Evolutionary conservation across 306 rosid species (phyloP), one percentile per base, ranked within the genome.

Genomic region (Castanospermum australe): DNA sequence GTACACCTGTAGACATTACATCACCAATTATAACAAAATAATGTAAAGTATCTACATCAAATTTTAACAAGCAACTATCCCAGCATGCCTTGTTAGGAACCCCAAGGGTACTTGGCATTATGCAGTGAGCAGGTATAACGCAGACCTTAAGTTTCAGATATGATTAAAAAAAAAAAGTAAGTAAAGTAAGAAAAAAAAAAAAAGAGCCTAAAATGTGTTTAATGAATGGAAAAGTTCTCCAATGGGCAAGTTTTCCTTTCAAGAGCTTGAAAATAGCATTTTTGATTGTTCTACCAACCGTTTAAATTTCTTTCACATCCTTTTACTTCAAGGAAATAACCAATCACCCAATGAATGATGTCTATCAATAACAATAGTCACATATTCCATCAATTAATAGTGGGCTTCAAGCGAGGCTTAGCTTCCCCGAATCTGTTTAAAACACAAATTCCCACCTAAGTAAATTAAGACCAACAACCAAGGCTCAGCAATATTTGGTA

Each of bases 1-100:
- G 82, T 75, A 78, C 86, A 41, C 90, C 97, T 94, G 87, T 67
- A 56, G 51, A 78, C 51, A 67, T 48, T 48, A 39, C 61, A 67
- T 56, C 61, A 75, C 48, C 62, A 82, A 45, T 73, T 55, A 78
- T 28, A 54, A 67, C 18, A 77, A 56, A 74, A 57, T 67, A 69
- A 22, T 71, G 57, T 62, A 24, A 70, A 75, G 36, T 35, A 30
- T 71, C 67, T 54, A 64, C 64, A 51, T 38, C 25, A 51, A 22
- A 41, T 81, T 71, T 68, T 67, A 56, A 56, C 50, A 28, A 69
- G 41, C 61, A 67, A 64, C n/a, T 65, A 66, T 50, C 30, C 36
- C 73, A 61, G 69, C n/a, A 8, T 70, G 67, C n/a, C 77, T 21
- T 47, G 70, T 52, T 17, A 33, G 64, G 38, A 75, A 57, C 33